A percentile compares a stretch with the other conserved stretches of the same genome.
These are phyloP conservation scores for Leccinum disarticulatum DNA, from an alignment of 768 basidiomycete species.

Conservation along the genomic window DNA sequence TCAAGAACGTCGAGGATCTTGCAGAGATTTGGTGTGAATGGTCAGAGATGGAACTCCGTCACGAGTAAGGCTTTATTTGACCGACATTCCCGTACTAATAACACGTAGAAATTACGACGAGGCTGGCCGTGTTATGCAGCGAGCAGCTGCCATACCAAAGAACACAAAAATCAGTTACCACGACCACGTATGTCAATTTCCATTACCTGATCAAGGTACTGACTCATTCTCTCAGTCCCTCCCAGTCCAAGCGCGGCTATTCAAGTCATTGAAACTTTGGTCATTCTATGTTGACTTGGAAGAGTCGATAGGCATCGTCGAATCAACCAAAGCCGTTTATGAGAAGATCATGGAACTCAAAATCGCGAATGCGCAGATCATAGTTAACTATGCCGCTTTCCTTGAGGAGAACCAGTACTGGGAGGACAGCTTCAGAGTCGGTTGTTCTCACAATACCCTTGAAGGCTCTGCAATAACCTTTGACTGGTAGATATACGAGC, in stretches of 20 bases:
- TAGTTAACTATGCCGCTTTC: constrained; percentile 96
- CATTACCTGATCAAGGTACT: constrained; percentile 7
- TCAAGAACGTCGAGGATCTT: constrained; percentile 94
- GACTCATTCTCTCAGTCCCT: constrained; percentile 53
- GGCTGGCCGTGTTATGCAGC: constrained; percentile 92
- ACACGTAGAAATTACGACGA: constrained; percentile 89
- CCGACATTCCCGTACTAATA: constrained; percentile 10
- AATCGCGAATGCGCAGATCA: constrained; percentile 97
- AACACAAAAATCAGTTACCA: constrained; percentile 91
- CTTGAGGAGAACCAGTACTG: constrained; percentile 97
- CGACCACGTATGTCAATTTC: constrained; percentile 69
- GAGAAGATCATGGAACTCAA: constrained; percentile 95
- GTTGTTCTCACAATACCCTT: constrained; percentile 33
- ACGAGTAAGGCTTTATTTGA: constrained; percentile 64
- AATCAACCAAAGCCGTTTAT: constrained; percentile 88
- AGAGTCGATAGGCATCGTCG: constrained; percentile 93
- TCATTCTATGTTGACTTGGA: constrained; percentile 98
- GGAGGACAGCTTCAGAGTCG: constrained; percentile 97
- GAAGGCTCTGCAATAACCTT: constrained; percentile 7
- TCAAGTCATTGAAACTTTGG: constrained; percentile 99
- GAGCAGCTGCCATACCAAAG: constrained; percentile 89
- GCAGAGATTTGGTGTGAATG: constrained; percentile 99
- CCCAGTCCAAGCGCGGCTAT: constrained; percentile 83
- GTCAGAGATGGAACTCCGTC: constrained; percentile 96
- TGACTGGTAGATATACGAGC: constrained; percentile 77